A percentile compares a stretch with the other conserved stretches of the same genome.
Evolutionary conservation across 2,329 filamentous ascomycete species (phyloP).

Genomic region (Xylariaceae sp.): DNA sequence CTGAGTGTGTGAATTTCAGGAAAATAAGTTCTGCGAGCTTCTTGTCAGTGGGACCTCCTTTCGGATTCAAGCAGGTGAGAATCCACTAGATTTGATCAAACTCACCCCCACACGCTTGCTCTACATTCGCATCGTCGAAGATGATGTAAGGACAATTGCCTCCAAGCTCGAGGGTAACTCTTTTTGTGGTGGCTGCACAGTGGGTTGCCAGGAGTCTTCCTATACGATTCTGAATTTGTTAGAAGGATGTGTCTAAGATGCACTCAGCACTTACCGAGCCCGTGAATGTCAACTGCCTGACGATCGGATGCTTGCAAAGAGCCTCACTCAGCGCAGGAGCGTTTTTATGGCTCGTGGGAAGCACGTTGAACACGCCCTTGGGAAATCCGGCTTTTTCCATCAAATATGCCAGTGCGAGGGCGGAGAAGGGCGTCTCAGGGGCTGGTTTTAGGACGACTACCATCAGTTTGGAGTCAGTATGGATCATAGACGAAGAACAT

Average conservation of each 20-base stretch:
- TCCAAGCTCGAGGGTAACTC: conserved; percentile 64
- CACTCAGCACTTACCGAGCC: conserved; percentile 38
- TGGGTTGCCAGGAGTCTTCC: conserved; percentile 61
- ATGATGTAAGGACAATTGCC: conserved; percentile 66
- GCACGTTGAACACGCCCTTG: conserved; percentile 58
- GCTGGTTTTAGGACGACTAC: conserved; percentile 66
- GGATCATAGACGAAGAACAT: background rate
- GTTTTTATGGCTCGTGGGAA: conserved; percentile 39
- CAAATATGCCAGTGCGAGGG: conserved; percentile 49
- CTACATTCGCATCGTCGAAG: conserved; percentile 61
- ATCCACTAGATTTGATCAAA: background rate
- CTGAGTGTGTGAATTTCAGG: conserved; percentile 47
- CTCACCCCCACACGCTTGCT: conserved; percentile 50
- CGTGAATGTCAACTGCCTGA: conserved; percentile 69
- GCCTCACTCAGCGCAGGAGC: conserved; percentile 43
- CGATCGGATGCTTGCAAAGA: conserved; percentile 41
- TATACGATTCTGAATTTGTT: conserved; percentile 50
- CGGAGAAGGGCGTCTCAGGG: conserved; percentile 59
- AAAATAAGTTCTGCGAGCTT: conserved; percentile 26
- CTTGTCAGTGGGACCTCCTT: no score
- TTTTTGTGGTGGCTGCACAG: conserved; percentile 62
- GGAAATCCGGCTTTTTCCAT: conserved; percentile 68
- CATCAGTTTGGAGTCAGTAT: background rate
- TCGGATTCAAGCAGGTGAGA: no score
- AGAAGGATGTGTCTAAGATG: conserved; percentile 1